Base-by-base conservation (phyloP, 768 basidiomycete genomes). In the Pleurotus eryngii region DNA sequence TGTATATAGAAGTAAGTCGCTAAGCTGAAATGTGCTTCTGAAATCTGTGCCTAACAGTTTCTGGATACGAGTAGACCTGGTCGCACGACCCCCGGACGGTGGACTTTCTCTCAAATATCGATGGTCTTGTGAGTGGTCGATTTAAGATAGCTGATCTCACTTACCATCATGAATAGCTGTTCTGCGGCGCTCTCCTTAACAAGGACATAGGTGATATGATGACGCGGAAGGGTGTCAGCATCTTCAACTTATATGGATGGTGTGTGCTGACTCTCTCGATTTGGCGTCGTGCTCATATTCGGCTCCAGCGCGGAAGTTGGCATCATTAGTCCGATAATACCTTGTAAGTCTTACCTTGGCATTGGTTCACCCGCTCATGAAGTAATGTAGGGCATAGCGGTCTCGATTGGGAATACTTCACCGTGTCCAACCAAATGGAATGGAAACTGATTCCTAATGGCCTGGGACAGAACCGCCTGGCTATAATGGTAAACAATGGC, bases 151-250 rank as follows among this genome's bases (percentile, higher is more conserved):
- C 42, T 5, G 15, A 15, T 27, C 12, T 42, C 5, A 26, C 4
- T 15, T 14, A 12, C 8, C 9, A 11, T 12, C 35, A 48, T 57
- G 4, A 35, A 11, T 22, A 79, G 77, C 20, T 61, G 0, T 77
- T 63, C 46, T 70, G 69, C 11, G 76, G 77, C 12, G 76, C 72
- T 0, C 69, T 74, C 3, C 54, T 78, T 2, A 70, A 72, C 15
- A 61, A 69, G 51, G 65, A 66, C 3, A 60, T 68, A 2, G 77
- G 75, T 0, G 70, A 77, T 17, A 54, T 48, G n/a, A 51, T 78
- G 18, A 63, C 62, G 2, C 57, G 62, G 4, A 60, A 69, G 15
- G 76, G 76, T 0, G 72, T 77, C 1, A 59, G 61, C 0, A 59
- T 77, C 1, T 54, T 59, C 8, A 63, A 60, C 1, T 60, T 68